Evolutionary conservation across 768 basidiomycete genomes (phyloP), one percentile per base, ranked within the genome.

Genomic region (Postia placenta): DNA sequence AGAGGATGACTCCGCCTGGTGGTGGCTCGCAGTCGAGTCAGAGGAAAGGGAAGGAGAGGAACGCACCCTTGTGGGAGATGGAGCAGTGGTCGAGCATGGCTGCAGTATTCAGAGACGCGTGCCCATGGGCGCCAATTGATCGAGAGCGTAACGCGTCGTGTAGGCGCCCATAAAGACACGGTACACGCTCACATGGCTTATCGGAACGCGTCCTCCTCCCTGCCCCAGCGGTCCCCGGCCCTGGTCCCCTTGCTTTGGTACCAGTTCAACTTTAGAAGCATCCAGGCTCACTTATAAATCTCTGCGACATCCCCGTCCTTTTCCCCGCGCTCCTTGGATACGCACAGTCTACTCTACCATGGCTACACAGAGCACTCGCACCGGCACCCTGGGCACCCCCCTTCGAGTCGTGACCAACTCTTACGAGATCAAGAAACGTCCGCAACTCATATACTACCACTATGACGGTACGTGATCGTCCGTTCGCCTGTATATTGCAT

Each of bases 21-120:
- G 55, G 54, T 24, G 27, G 43, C 51, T 43, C 45, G 60, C 39
- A 26, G 9, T 19, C 17, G 41, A 53, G 38, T 45, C 44, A 43
- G 45, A 40, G 15, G 28, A 41, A 2, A 5, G 45, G 42, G 6
- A 1, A 22, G n/a, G 5, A 47, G 6, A 23, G 44, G 42, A 17
- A 19, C 66, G 35, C 52, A 86, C 92, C 92, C 78, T 90, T 90
- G 67, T 93, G 92, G 7, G 91, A 91, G 60, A 97, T 95, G 24
- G 92, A 93, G 66, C 92, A 91, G 67, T 93, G 89, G 69, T 97
- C 94, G 50, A 96, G 80, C 92, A 96, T 96, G 48, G 53, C n/a
- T n/a, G n/a, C n/a, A n/a, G n/a, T n/a, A n/a, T n/a, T n/a, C 22
- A 28, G 17, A 22, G 26, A 26, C 17, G n/a, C 7, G n/a, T n/a